These are phyloP conservation scores for Dothideomycetidae sp. DNA, from an alignment of 2,329 filamentous ascomycete species.

Conservation along the genomic window DNA sequence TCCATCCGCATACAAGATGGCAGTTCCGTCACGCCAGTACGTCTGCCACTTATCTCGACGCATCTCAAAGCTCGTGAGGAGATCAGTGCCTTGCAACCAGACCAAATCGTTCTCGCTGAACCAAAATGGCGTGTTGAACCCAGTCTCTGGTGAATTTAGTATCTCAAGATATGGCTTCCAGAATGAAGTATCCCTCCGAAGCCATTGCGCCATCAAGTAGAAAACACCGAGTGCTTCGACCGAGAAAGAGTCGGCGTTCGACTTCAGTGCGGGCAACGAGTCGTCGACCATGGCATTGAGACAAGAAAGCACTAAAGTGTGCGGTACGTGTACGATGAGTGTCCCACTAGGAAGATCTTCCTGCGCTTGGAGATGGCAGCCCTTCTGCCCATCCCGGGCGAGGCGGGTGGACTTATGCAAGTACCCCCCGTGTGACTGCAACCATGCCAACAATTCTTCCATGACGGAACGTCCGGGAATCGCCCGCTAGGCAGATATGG, in stretches of 20 bases:
- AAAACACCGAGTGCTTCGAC: conserved; percentile 24
- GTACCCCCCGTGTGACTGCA: conserved; percentile 19
- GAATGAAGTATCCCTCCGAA: conserved; percentile 21
- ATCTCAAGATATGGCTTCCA: conserved; percentile 25
- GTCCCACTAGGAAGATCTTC: conserved; percentile 13
- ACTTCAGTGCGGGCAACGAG: conserved; percentile 18
- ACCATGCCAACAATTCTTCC: conserved; percentile 15
- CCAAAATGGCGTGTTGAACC: conserved; percentile 22
- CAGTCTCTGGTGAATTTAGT: conserved; percentile 19
- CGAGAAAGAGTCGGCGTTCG: conserved; percentile 15
- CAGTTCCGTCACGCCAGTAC: conserved; percentile 23
- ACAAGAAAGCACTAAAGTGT: conserved; percentile 22
- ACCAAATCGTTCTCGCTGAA: conserved; percentile 21
- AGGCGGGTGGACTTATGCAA: conserved; percentile 18
- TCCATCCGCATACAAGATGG: conserved; percentile 19
- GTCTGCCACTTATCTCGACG: conserved; percentile 23
- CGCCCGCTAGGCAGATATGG: too few species aligned
- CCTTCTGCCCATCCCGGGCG: conserved; percentile 14
- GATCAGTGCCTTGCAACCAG: conserved; percentile 25
- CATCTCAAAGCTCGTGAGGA: conserved; percentile 19
- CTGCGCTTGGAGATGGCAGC: conserved; percentile 17
- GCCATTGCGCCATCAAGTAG: conserved; percentile 24
- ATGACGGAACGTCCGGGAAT: not conserved
- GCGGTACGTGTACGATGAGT: conserved; percentile 18
- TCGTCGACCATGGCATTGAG: conserved; percentile 26